phyloP scores from a whole-genome alignment of 208 protist genomes.

The Leishmania gerbilli region DNA sequence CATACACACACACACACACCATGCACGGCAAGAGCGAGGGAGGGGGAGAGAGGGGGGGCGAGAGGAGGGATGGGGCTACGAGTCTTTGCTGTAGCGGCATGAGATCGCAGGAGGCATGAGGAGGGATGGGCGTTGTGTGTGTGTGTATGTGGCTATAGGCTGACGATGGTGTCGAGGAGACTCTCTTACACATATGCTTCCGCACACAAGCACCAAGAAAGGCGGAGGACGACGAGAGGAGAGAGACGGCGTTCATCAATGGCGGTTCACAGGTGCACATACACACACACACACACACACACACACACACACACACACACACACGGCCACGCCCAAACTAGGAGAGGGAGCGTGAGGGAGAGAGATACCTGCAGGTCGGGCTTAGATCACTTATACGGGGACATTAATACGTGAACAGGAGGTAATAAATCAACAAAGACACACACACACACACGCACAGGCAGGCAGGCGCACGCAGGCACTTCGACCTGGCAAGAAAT shows the following conservation, averaged over 20 bases:
- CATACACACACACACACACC: not conserved
- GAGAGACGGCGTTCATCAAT: not conserved
- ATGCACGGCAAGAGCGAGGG: not conserved
- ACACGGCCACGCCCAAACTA: no score
- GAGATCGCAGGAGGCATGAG: not conserved
- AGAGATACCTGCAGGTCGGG: not conserved
- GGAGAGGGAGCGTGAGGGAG: not conserved
- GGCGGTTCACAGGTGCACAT: not conserved
- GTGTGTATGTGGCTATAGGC: not conserved
- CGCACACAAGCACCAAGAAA: not conserved
- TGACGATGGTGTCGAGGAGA: not conserved
- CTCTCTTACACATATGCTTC: not conserved
- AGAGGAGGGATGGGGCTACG: not conserved
- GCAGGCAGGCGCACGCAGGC: not conserved
- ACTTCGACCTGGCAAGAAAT: not conserved
- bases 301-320: not conserved
- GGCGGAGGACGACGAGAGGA: not conserved
- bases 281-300: not conserved
- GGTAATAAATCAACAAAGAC: not conserved
- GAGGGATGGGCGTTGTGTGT: not conserved
- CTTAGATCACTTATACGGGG: slow-evolving; percentile 4
- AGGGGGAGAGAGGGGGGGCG: not conserved
- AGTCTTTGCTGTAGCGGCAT: not conserved
- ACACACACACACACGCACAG: not conserved
- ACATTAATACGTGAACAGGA: not conserved